Conservation (phyloP, 352 stramenopile species). For the Phytophthora podocarpi region DNA sequence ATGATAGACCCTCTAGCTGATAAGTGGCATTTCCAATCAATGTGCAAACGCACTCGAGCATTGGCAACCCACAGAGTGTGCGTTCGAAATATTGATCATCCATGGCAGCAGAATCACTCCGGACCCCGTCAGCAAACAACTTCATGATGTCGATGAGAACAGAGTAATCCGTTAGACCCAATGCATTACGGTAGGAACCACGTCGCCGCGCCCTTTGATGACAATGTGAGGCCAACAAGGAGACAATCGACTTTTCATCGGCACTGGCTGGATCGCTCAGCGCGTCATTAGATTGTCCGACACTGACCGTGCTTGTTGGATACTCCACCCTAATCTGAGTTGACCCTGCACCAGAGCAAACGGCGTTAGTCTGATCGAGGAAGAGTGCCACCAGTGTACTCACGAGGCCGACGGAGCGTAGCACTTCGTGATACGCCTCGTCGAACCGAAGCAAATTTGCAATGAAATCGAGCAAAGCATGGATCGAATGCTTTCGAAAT, state of each 20-base stretch:
- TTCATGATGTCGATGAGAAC: conserved; percentile 54
- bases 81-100: conserved; percentile 36
- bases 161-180: conserved; percentile 40
- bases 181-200: conserved; percentile 3
- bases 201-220: conserved; percentile 35
- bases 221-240: conserved; percentile 59
- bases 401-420: conserved; percentile 45
- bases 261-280: conserved; percentile 23
- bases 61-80: conserved; percentile 40
- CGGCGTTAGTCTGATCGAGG: conserved; percentile 39
- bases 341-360: conserved; percentile 30
- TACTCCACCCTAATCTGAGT: conserved; percentile 57
- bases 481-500: conserved; percentile 29
- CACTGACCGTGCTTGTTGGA: conserved; percentile 48
- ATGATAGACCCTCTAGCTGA: conserved; percentile 38
- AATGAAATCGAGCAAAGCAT: conserved; percentile 45
- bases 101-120: not conserved
- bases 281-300: conserved; percentile 22
- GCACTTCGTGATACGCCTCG: conserved; percentile 43
- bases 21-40: conserved; percentile 37
- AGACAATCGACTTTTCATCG: conserved; percentile 43
- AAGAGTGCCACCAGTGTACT: conserved; percentile 48
- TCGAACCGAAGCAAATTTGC: conserved; percentile 56
- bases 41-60: conserved; percentile 54
- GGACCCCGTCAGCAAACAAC: conserved; percentile 23